Base-by-base conservation (phyloP, 805 yeast species). In the Wickerhamomyces canadensis region DNA sequence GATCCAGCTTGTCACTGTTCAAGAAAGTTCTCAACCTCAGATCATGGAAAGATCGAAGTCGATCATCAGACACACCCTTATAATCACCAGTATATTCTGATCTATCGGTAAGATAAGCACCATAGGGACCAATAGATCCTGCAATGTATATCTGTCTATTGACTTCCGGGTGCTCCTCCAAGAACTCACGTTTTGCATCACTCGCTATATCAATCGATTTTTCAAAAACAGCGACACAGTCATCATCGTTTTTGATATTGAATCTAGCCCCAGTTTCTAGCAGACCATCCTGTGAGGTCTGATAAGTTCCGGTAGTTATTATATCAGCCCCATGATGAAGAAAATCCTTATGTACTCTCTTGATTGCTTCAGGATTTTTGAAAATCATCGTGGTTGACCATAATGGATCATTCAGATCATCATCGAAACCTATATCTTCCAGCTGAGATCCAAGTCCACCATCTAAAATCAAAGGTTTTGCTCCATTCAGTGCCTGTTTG, bases 111-210 rank as follows among this genome's bases (percentile, higher is more conserved):
- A 81, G 52, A 45, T 61, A 76, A 0, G 89, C 84, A 1, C 89
- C 94, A 54, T 75, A 85, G 0, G 95, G 86, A 0, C 95, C 95
- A 26, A 84, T 58, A 7, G 84, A 74, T 0, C 84, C 94, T 2
- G 74, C 75, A 5, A 79, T 65, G 29, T 48, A 49, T 5, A 51
- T 37, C 5, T 37, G 36, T 5, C 21, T 19, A 3, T 18, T n/a
- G 17, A 32, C 24, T 19, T 34, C 43, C n/a, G n/a, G n/a, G n/a
- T n/a, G n/a, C n/a, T n/a, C n/a, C n/a, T n/a, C n/a, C n/a, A n/a
- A n/a, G n/a, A n/a, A n/a, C n/a, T n/a, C n/a, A 10, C 19, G 19
- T 35, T 15, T 46, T 23, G 41, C 52, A 6, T 23, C 16, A 10
- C 35, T 7, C 0, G 47, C 49, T 2, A 51, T 27, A 13, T 45